Conservation (phyloP, 83 land plant species). For the Picea abies region DNA sequence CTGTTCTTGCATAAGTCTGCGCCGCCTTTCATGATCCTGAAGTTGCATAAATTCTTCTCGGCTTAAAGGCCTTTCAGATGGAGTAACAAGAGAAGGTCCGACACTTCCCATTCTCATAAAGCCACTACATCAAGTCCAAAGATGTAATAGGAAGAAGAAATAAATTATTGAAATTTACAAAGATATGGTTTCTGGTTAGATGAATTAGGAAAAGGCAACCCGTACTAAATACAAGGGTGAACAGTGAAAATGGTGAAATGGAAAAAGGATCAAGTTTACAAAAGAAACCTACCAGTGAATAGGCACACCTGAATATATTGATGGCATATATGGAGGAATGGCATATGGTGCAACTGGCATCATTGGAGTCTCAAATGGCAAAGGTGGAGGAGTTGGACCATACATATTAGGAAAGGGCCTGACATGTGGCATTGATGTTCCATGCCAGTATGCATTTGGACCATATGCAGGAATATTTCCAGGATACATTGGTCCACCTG, state of each 20-base stretch:
- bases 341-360: slow-evolving; percentile 56
- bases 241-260: neutral
- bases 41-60: slow-evolving; percentile 34
- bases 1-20: slow-evolving; percentile 19
- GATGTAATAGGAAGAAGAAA: neutral
- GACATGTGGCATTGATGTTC: slow-evolving; percentile 38
- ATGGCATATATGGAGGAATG: slow-evolving; percentile 59
- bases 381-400: slow-evolving; percentile 50
- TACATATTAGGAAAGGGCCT: slow-evolving; percentile 50
- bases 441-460: slow-evolving; percentile 56
- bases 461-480: slow-evolving; percentile 47
- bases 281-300: slow-evolving; percentile 37
- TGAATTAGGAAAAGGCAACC: neutral
- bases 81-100: slow-evolving; percentile 21
- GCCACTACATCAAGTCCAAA: slow-evolving; percentile 30
- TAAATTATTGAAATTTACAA: neutral
- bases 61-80: slow-evolving; percentile 25
- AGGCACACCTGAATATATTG: slow-evolving; percentile 58
- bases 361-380: slow-evolving; percentile 60
- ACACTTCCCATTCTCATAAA: slow-evolving; percentile 34
- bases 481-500: slow-evolving; percentile 31
- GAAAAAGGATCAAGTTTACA: neutral
- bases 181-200: neutral
- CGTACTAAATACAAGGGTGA: neutral
- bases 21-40: slow-evolving; percentile 26